These are phyloP conservation scores for Lobulomyces angularis DNA, from an alignment of 192 early-diverging fungal genomes.

Conservation along the genomic window DNA sequence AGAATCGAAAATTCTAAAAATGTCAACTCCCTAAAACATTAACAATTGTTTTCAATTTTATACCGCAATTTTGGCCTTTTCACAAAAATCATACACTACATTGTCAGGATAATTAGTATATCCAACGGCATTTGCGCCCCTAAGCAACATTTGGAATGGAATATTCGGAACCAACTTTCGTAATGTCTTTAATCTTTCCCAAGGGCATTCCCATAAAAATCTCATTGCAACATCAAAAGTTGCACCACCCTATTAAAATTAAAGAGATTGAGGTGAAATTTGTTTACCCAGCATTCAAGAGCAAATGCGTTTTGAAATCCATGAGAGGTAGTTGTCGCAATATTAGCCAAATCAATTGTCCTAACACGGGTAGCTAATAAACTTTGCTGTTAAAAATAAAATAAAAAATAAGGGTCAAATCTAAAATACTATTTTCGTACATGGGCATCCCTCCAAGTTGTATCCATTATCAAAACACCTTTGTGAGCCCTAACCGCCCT, in stretches of 20 bases:
- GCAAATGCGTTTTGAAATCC: conserved; percentile 78
- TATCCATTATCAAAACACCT: conserved; percentile 88
- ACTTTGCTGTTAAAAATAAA: conserved; percentile 80
- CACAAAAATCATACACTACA: conserved; percentile 89
- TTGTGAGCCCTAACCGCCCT: conserved; percentile 77
- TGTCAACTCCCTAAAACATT: conserved; percentile 72
- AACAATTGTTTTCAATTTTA: no score
- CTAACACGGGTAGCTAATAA: conserved; percentile 90
- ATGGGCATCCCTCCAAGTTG: conserved; percentile 63
- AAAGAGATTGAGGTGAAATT: no score
- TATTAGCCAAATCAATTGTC: conserved; percentile 83
- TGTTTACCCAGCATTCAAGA: conserved; percentile 96
- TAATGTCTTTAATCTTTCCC: conserved; percentile 79
- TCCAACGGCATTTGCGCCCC: conserved; percentile 95
- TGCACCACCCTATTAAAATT: no score
- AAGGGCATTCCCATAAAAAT: conserved; percentile 93
- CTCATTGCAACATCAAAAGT: conserved; percentile 96
- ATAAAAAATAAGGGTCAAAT: conserved; percentile 2
- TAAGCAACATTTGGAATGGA: conserved; percentile 97
- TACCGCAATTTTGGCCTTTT: conserved; percentile 72
- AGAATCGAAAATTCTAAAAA: conserved; percentile 97
- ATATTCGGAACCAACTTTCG: conserved; percentile 85
- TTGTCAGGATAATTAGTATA: conserved; percentile 97
- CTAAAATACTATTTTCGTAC: conserved; percentile 1
- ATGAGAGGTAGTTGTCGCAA: conserved; percentile 79